Evolutionary conservation across 257 asterid genomes (phyloP).

Genomic region (Capsicum rhomboideum): DNA sequence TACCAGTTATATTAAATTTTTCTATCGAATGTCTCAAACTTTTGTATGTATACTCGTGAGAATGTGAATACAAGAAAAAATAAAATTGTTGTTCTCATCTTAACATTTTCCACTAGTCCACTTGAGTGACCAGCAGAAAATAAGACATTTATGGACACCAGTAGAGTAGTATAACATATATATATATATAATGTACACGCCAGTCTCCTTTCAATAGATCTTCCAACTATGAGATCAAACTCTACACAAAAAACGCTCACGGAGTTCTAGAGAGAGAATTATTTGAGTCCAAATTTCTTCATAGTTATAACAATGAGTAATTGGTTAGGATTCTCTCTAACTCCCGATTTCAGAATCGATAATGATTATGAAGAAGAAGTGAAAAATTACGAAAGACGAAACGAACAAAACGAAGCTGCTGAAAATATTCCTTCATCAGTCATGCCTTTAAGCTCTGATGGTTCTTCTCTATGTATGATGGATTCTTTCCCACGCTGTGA

Average conservation of each 20-base stretch:
- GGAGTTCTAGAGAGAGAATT: constrained; percentile 4
- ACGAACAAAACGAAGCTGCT: background rate
- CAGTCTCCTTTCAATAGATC: background rate
- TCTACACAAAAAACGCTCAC: background rate
- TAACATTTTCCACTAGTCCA: background rate
- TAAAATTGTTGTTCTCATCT: background rate
- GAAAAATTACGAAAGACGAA: constrained; percentile 2
- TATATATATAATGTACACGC: background rate
- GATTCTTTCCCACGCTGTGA: constrained; percentile 5
- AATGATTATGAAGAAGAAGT: constrained; percentile 18
- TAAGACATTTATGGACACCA: background rate
- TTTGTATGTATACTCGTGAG: background rate
- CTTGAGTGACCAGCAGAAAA: too few relatives aligned
- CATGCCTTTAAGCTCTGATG: constrained; percentile 29
- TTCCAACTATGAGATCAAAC: constrained; percentile 44
- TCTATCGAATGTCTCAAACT: background rate
- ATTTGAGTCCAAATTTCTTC: background rate
- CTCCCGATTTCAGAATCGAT: constrained; percentile 44
- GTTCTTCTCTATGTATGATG: constrained; percentile 18
- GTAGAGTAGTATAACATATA: background rate
- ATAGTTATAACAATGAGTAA: constrained; percentile 29
- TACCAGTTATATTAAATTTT: too few relatives aligned
- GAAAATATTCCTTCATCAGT: constrained; percentile 19
- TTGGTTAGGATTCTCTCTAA: constrained; percentile 74
- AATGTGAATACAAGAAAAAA: background rate